phyloP scores from a whole-genome alignment of 768 basidiomycete genomes.

The Amanita inopinata region DNA sequence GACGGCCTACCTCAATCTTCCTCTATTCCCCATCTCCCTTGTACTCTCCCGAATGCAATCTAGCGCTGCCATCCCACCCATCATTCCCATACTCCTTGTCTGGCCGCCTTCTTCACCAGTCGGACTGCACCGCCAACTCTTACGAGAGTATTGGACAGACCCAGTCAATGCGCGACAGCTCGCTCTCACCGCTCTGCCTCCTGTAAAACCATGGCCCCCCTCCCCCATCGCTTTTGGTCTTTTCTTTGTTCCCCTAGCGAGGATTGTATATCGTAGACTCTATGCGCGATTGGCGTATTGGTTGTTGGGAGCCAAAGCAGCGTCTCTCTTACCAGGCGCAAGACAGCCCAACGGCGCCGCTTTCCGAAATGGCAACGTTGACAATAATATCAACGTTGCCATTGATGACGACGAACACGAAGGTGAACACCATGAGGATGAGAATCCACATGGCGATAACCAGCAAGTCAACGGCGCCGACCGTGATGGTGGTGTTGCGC shows the following conservation, averaged over 20 bases:
- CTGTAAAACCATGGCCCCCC: constrained; percentile 40
- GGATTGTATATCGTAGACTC: constrained; percentile 31
- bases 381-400: not conserved
- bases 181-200: constrained; percentile 15
- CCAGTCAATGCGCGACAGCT: constrained; percentile 26
- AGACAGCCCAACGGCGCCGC: not conserved
- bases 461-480: too few species aligned
- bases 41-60: constrained; percentile 48
- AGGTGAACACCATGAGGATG: not conserved
- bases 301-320: constrained; percentile 31
- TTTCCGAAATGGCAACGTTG: not conserved
- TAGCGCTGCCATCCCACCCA: constrained; percentile 21
- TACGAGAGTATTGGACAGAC: constrained; percentile 23
- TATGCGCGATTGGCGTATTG: constrained; percentile 31
- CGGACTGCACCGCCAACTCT: constrained; percentile 19
- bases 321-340: constrained; percentile 16
- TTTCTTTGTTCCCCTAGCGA: constrained; percentile 39
- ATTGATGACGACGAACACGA: constrained; percentile 1
- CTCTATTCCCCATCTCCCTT: constrained; percentile 59
- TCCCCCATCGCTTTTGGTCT: constrained; percentile 48
- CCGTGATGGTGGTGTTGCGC: too few species aligned
- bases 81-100: constrained; percentile 36
- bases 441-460: not conserved
- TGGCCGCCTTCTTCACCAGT: constrained; percentile 34
- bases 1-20: constrained; percentile 68